Evolutionary conservation across 257 asterid species (phyloP).

Genomic region (Forsythia viridissima): DNA sequence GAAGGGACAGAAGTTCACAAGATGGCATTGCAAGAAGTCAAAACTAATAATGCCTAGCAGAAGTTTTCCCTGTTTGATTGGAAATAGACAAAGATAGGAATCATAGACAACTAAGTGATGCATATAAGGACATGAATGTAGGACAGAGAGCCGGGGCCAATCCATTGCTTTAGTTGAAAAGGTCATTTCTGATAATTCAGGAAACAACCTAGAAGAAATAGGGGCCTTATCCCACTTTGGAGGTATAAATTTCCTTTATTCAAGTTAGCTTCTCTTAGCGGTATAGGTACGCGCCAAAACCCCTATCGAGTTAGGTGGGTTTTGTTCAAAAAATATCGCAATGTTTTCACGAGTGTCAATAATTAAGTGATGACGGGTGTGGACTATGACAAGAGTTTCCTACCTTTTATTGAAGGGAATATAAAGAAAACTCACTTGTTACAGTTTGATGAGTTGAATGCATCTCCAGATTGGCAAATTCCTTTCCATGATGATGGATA

Average conservation of each 20-base stretch:
- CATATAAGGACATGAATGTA: neutral
- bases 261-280: neutral
- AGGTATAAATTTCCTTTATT: neutral
- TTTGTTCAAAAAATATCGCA: neutral
- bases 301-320: neutral
- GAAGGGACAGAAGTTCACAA: neutral
- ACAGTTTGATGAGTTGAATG: conserved; percentile 69
- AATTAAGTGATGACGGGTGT: neutral
- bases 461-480: conserved; percentile 71
- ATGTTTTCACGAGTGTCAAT: no score
- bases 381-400: neutral
- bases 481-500: conserved; percentile 85
- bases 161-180: neutral
- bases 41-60: neutral
- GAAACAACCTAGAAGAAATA: neutral
- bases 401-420: neutral
- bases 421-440: conserved; percentile 54
- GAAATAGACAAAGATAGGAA: neutral
- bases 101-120: neutral
- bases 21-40: neutral
- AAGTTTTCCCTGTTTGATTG: neutral
- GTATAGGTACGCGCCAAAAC: neutral
- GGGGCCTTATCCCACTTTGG: neutral
- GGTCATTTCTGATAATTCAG: neutral
- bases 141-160: neutral